phyloP scores from a whole-genome alignment of 2,329 filamentous ascomycete genomes.

The Domatiomyces catenatus region DNA sequence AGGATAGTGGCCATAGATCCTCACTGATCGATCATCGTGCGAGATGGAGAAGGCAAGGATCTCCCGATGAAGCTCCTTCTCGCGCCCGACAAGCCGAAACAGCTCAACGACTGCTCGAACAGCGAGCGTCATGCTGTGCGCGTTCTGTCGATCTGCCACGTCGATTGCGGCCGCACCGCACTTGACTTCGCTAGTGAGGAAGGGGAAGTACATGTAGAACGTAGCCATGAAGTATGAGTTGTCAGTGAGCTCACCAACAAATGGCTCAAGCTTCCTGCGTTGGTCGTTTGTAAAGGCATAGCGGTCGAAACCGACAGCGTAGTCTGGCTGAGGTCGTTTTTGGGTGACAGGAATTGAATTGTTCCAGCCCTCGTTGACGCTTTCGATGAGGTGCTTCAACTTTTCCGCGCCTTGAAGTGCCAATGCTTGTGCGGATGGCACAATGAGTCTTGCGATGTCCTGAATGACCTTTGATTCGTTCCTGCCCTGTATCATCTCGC shows the following conservation, averaged over 20 bases:
- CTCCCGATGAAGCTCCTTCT: slow-evolving; percentile 25
- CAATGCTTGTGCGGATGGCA: slow-evolving; percentile 24
- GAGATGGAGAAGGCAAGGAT: slow-evolving; percentile 33
- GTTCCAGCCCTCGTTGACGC: slow-evolving; percentile 23
- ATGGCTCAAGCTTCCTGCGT: slow-evolving; percentile 20
- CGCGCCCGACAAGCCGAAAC: slow-evolving; percentile 23
- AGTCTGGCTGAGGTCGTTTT: slow-evolving; percentile 25
- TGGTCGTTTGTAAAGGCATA: slow-evolving; percentile 24
- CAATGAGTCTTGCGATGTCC: slow-evolving; percentile 23
- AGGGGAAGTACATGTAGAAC: slow-evolving; percentile 18
- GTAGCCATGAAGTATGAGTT: slow-evolving; percentile 16
- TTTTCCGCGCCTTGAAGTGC: slow-evolving; percentile 15
- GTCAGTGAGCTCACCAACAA: slow-evolving; percentile 12
- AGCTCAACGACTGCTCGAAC: slow-evolving; percentile 27
- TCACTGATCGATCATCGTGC: slow-evolving; percentile 21
- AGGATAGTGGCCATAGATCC: slow-evolving; percentile 30
- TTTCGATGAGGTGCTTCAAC: slow-evolving; percentile 21
- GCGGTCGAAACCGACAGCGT: slow-evolving; percentile 22
- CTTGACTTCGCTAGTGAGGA: slow-evolving; percentile 18
- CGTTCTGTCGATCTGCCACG: slow-evolving; percentile 20
- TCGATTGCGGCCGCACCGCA: slow-evolving; percentile 16
- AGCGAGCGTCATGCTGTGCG: slow-evolving; percentile 22
- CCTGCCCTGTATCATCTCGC: too few species aligned
- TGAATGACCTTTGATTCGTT: too few species aligned
- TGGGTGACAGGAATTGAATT: slow-evolving; percentile 18